Base-by-base conservation (phyloP, 2,329 filamentous ascomycete species). In the Pseudocercospora ulei region DNA sequence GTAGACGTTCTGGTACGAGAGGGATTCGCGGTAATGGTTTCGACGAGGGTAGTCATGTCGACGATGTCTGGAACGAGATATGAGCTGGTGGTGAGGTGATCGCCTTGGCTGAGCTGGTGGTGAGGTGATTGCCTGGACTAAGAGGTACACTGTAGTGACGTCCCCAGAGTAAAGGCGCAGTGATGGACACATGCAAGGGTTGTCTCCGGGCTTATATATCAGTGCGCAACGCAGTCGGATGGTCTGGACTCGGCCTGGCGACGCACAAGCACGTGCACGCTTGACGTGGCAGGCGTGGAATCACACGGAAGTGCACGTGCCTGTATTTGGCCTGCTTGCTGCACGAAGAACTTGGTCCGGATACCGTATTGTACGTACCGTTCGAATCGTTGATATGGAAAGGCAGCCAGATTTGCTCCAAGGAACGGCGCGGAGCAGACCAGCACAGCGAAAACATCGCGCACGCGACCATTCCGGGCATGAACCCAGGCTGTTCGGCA, bases 141-240 rank as follows among this genome's bases (percentile, higher is more conserved):
- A 23, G n/a, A 22, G 18, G 12, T 33, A 33, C 18, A 13, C 12
- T 12, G n/a, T n/a, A n/a, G n/a, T n/a, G n/a, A 23, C 20, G 18
- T 7, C 23, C 30, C 30, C 30, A 19, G 18, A 33, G 30, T 22
- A 12, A 22, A 9, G 18, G 14, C 18, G 17, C 20, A 12, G 14
- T 33, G 30, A 33, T 19, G 23, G 30, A 19, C 30, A 33, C n/a
- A 33, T 11, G 30, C 30, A 33, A 23, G 30, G 30, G 11, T 33
- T 22, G 30, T 13, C 30, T 19, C 30, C 12, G 30, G 29, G n/a
- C 11, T 23, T 23, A 20, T 33, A 33, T 33, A 33, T 20, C 30
- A 20, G 18, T 33, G 30, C 30, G 23, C 30, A 19, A 20, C 18
- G 23, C 12, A 33, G 30, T 9, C 8, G 30, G 30, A 20, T n/a